A percentile compares a stretch with the other conserved stretches of the same genome.
Conservation (phyloP, 73 alveolate genomes). For the Paramecium pentaurelia region DNA sequence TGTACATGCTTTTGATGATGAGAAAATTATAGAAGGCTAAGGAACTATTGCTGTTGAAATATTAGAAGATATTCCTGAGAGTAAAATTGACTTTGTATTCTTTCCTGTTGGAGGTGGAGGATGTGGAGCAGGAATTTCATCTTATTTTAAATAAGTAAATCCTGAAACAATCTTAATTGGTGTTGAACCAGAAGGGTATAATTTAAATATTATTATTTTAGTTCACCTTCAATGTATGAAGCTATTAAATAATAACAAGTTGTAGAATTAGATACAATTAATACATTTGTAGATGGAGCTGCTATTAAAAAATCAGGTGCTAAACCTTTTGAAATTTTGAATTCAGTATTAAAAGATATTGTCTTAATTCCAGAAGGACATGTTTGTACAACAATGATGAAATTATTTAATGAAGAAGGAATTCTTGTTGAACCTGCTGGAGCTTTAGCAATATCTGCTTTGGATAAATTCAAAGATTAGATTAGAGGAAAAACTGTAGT, state of each 20-base stretch:
- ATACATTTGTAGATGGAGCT: slow-evolving; percentile 61
- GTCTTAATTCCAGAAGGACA: slow-evolving; percentile 45
- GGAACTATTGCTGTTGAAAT: slow-evolving; percentile 71
- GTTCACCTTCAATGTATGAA: slow-evolving; percentile 55
- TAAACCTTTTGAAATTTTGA: slow-evolving; percentile 48
- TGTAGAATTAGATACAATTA: slow-evolving; percentile 30
- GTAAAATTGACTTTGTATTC: slow-evolving; percentile 38
- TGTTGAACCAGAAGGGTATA: slow-evolving; percentile 47
- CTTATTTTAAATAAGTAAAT: slow-evolving; percentile 34
- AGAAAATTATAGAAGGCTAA: slow-evolving; percentile 66
- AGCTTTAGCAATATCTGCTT: slow-evolving; percentile 49
- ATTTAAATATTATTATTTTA: not conserved
- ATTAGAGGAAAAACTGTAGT: slow-evolving; percentile 55
- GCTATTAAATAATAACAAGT: slow-evolving; percentile 20
- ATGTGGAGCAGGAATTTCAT: slow-evolving; percentile 43
- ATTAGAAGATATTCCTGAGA: slow-evolving; percentile 52
- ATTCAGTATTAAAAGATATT: not conserved
- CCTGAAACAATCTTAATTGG: slow-evolving; percentile 49
- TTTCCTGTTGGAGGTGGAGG: slow-evolving; percentile 62
- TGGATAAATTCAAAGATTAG: slow-evolving; percentile 16
- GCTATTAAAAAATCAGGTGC: slow-evolving; percentile 50
- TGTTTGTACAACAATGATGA: slow-evolving; percentile 55
- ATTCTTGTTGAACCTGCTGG: slow-evolving; percentile 63
- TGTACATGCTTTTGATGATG: slow-evolving; percentile 71
- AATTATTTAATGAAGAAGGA: slow-evolving; percentile 46